Evolutionary conservation across 805 yeast species (phyloP), one percentile per base, ranked within the genome.

Genomic region (Ogataea zsoltii): DNA sequence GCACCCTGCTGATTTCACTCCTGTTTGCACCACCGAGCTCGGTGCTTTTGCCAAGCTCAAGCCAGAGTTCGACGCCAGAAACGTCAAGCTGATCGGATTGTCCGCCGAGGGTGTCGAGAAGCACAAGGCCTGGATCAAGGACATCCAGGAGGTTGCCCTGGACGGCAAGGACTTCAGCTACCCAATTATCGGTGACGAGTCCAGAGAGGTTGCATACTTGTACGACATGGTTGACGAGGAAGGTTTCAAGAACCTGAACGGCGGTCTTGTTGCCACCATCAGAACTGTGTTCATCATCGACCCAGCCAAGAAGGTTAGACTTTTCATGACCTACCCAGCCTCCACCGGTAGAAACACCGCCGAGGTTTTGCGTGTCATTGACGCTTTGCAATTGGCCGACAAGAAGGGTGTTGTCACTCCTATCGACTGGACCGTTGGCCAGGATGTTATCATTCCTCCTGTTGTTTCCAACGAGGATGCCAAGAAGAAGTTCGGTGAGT

Each of bases 1-100:
- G 19, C 97, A 90, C 69, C 97, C 97, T 51, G 96, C 90, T 45
- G 97, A 90, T 69, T 91, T 88, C 77, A 90, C 97, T 15, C 97
- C 97, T 38, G 96, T 90, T 45, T 90, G 97, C 71, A 91, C 97
- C 62, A 90, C 97, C 46, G 97, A 90, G 74, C 77, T 90, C 63
- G 96, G 97, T 57, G 96, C 96, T 16, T 91, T 90, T 61, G 90
- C 96, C 53, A 79, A 82, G 60, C 79, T 89, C 70, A 87, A 88
- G 74, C 88, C 90, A 44, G 96, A 90, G 68, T 90, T 90, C 61
- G 82, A 83, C 63, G 75, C 84, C 70, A 82, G 97, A 76, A 80
- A 81, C 63, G 87, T 85, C 65, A 89, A 90, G 75, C 77, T 90
- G 69, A 85, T 90, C 68, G 97, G 97, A 52, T 75, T 90, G 57